phyloP scores from a whole-genome alignment of 106 monocot species.

The Allium cepa region DNA sequence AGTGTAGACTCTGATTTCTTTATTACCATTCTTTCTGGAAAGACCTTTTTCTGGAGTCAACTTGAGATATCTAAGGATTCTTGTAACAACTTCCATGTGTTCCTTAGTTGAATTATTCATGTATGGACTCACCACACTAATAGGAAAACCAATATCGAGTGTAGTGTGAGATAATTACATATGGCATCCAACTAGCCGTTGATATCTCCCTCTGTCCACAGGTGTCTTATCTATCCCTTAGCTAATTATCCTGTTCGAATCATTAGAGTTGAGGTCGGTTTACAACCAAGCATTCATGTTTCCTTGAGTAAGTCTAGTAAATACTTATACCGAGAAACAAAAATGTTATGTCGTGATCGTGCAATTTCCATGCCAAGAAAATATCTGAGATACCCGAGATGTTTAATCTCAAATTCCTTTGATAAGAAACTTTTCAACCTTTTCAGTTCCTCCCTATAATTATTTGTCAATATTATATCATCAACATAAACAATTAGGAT shows the following conservation, averaged over 20 bases:
- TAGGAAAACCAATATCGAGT: not conserved
- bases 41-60: constrained; percentile 1
- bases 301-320: not conserved
- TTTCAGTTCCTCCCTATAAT: too few relatives aligned
- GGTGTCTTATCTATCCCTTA: not conserved
- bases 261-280: not conserved
- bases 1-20: not conserved
- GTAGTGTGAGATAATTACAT: not conserved
- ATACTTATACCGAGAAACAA: constrained; percentile 5
- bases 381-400: constrained; percentile 2
- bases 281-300: not conserved
- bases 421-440: not conserved
- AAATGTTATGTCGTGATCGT: not conserved
- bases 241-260: not conserved
- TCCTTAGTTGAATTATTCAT: too few relatives aligned
- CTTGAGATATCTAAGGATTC: constrained; percentile 3
- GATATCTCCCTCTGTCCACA: constrained; percentile 2
- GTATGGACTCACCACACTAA: not conserved
- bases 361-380: not conserved
- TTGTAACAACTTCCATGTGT: too few relatives aligned
- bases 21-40: not conserved
- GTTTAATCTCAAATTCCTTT: constrained; percentile 8
- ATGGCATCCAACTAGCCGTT: not conserved
- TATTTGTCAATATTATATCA: too few relatives aligned
- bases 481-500: too few relatives aligned